Conservation (phyloP, 805 yeast species). For the Candida anglica region DNA sequence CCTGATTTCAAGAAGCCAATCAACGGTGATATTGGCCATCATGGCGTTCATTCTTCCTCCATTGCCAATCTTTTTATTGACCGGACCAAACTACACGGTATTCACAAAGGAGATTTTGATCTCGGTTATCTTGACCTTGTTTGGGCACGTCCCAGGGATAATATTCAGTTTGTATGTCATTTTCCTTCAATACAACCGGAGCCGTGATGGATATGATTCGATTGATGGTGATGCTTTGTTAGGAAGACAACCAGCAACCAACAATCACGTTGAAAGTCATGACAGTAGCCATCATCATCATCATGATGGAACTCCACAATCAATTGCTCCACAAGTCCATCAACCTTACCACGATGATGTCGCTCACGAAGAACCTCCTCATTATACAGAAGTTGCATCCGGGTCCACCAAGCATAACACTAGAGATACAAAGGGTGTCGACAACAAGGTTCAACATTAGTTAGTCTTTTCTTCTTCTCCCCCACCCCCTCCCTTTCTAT, state of each 20-base stretch:
- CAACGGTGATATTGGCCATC: conserved; percentile 27
- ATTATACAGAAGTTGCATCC: background rate
- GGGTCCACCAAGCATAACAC: background rate
- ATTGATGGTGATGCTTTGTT: background rate
- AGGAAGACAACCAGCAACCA: background rate
- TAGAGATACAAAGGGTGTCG: background rate
- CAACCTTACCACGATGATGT: background rate
- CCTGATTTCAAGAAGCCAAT: too few relatives aligned
- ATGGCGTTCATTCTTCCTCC: conserved; percentile 36
- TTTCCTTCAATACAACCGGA: conserved; percentile 3
- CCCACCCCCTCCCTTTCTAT: background rate
- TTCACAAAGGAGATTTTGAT: conserved; percentile 32
- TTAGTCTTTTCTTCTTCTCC: background rate
- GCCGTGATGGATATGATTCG: background rate
- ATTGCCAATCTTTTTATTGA: conserved; percentile 29
- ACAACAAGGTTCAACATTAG: conserved; percentile 2
- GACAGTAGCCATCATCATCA: background rate
- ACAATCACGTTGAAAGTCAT: background rate
- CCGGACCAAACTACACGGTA: conserved; percentile 21
- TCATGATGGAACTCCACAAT: background rate
- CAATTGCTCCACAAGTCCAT: background rate
- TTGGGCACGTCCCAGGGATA: conserved; percentile 32
- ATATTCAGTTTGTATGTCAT: conserved; percentile 23
- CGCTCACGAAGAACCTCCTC: conserved; percentile 2
- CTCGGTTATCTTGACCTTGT: conserved; percentile 24